These are phyloP conservation scores for Blastobotrys buckinghamii DNA, from an alignment of 1,139 yeast genomes.

Conservation along the genomic window DNA sequence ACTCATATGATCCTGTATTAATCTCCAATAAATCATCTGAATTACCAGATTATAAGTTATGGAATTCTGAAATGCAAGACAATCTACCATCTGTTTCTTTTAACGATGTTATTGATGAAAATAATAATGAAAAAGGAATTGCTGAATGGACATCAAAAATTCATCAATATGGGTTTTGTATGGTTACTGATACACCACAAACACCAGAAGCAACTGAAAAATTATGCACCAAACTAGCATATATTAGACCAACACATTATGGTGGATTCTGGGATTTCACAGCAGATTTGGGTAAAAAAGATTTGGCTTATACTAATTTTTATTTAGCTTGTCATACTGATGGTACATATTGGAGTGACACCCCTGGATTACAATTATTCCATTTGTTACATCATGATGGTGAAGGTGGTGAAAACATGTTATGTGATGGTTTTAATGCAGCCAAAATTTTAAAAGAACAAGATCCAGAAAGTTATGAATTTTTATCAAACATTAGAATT, in stretches of 20 bases:
- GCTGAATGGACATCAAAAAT: slow-evolving; percentile 57
- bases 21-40: slow-evolving; percentile 33
- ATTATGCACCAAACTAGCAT: slow-evolving; percentile 55
- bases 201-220: slow-evolving; percentile 56
- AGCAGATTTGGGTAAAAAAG: slow-evolving; percentile 62
- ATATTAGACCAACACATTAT: slow-evolving; percentile 67
- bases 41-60: slow-evolving; percentile 30
- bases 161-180: slow-evolving; percentile 55
- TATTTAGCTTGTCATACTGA: slow-evolving; percentile 68
- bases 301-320: slow-evolving; percentile 69
- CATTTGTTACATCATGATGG: slow-evolving; percentile 65
- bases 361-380: slow-evolving; percentile 70
- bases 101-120: slow-evolving; percentile 39
- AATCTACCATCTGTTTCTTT: slow-evolving; percentile 51
- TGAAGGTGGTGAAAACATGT: slow-evolving; percentile 65
- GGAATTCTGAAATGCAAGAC: slow-evolving; percentile 45
- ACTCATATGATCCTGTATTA: slow-evolving; percentile 54
- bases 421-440: slow-evolving; percentile 64
- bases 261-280: slow-evolving; percentile 84
- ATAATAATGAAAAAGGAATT: slow-evolving; percentile 40
- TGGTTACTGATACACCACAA: slow-evolving; percentile 59
- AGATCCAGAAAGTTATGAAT: slow-evolving; percentile 51
- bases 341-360: slow-evolving; percentile 74
- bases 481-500: slow-evolving; percentile 47
- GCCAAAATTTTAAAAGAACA: slow-evolving; percentile 46